Evolutionary conservation across 2,329 filamentous ascomycete species (phyloP).

Genomic region (Penicillium concentricum): DNA sequence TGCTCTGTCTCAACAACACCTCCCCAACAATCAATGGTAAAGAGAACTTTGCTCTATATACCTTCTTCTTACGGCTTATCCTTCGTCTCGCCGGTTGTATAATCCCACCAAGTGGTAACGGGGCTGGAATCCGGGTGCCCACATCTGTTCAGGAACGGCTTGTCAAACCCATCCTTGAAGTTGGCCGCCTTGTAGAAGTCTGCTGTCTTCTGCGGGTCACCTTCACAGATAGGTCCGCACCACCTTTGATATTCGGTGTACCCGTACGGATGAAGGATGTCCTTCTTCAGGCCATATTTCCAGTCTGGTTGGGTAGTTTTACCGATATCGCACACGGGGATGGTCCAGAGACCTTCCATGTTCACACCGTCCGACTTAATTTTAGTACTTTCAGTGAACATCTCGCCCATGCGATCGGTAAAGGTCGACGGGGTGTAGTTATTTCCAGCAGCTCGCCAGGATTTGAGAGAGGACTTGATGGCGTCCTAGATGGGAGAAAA

Average conservation of each 20-base stretch:
- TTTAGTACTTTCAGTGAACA: not conserved
- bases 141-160: not conserved
- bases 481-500: not conserved
- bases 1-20: no score
- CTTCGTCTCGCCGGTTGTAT: no score
- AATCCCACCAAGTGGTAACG: no score
- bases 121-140: no score
- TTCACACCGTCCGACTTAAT: not conserved
- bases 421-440: not conserved
- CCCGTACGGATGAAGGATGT: not conserved
- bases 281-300: not conserved
- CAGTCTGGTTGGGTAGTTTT: not conserved
- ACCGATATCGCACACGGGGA: not conserved
- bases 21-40: no score
- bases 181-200: not conserved
- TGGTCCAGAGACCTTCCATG: not conserved
- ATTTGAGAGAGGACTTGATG: not conserved
- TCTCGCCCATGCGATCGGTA: not conserved
- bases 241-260: not conserved
- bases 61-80: no score
- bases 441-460: not conserved
- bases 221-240: not conserved
- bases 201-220: not conserved
- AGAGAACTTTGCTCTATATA: no score
- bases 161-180: not conserved